phyloP scores from a whole-genome alignment of 2,329 filamentous ascomycete genomes.

The Penicillium expansum region DNA sequence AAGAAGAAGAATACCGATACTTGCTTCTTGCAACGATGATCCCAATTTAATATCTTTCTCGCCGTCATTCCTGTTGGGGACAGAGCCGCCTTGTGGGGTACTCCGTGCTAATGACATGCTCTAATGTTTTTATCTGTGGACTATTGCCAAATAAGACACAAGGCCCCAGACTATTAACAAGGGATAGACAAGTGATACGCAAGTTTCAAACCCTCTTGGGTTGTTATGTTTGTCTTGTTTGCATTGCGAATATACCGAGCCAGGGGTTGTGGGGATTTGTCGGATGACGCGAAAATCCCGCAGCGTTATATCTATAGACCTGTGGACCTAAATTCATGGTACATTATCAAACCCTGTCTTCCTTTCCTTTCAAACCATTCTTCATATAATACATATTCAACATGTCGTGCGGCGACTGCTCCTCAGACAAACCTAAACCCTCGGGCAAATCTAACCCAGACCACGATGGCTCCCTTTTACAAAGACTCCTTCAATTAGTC shows the following conservation, averaged over 20 bases:
- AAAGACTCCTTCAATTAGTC: neutral
- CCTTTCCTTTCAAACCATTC: neutral
- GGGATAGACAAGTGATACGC: neutral
- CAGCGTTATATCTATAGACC: neutral
- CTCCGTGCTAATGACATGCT: neutral
- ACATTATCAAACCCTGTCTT: too few relatives aligned
- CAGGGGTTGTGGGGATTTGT: neutral
- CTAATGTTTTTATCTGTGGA: neutral
- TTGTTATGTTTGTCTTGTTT: neutral
- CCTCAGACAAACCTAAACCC: neutral
- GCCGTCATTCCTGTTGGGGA: too few relatives aligned
- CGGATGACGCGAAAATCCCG: slow-evolving; percentile 3
- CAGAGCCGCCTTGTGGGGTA: neutral
- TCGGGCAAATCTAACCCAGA: neutral
- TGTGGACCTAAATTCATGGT: neutral
- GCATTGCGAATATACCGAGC: neutral
- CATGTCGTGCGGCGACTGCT: neutral
- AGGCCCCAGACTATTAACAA: neutral
- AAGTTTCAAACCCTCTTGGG: too few relatives aligned
- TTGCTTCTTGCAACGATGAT: too few relatives aligned
- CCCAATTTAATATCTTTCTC: too few relatives aligned
- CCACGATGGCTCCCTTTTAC: neutral
- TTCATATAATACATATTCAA: neutral
- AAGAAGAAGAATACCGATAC: too few relatives aligned
- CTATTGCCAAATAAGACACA: neutral